These are phyloP conservation scores for Elaphomyces granulatus DNA, from an alignment of 495 filamentous ascomycete genomes.

Conservation along the genomic window DNA sequence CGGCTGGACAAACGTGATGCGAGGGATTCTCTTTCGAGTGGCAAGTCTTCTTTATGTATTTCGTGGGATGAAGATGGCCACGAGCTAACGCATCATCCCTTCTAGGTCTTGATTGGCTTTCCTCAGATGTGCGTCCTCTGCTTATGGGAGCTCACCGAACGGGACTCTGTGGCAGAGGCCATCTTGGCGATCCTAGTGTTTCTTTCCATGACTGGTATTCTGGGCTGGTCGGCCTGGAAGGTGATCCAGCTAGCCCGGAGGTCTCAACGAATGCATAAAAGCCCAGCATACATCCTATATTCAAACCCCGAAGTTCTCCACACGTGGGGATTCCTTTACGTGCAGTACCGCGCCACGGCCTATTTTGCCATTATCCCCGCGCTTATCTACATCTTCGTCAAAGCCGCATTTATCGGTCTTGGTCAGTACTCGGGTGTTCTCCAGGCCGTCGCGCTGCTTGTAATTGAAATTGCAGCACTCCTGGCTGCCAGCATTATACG, in stretches of 20 bases:
- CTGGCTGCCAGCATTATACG: slow-evolving; percentile 57
- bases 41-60: slow-evolving; percentile 19
- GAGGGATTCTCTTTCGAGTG: slow-evolving; percentile 70
- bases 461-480: slow-evolving; percentile 60
- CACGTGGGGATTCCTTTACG: slow-evolving; percentile 86
- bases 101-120: slow-evolving; percentile 59
- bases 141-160: slow-evolving; percentile 69
- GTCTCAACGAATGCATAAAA: slow-evolving; percentile 68
- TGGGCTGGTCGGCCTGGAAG: slow-evolving; percentile 63
- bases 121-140: slow-evolving; percentile 72
- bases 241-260: slow-evolving; percentile 66
- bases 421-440: slow-evolving; percentile 46
- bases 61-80: not conserved
- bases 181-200: slow-evolving; percentile 72
- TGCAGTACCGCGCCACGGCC: slow-evolving; percentile 79
- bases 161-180: slow-evolving; percentile 64
- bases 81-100: not conserved
- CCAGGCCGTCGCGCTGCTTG: slow-evolving; percentile 59
- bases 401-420: slow-evolving; percentile 68
- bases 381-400: slow-evolving; percentile 56
- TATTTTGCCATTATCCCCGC: slow-evolving; percentile 78
- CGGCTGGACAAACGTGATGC: slow-evolving; percentile 62
- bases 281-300: slow-evolving; percentile 80
- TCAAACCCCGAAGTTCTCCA: slow-evolving; percentile 72
- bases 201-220: slow-evolving; percentile 53